phyloP scores from a whole-genome alignment of 306 rosid species.

The Casuarina cunninghamiana region DNA sequence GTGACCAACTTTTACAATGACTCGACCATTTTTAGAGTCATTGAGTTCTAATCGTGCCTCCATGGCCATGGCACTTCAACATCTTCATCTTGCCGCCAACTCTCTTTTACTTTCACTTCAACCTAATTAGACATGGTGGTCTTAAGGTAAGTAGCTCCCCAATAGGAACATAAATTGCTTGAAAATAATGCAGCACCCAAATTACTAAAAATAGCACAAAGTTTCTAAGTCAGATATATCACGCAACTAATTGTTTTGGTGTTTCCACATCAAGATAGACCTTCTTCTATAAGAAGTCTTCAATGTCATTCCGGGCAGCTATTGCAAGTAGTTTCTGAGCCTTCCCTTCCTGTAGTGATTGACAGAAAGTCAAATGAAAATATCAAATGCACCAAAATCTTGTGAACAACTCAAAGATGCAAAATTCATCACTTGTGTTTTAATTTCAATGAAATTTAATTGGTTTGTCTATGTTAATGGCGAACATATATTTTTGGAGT shows the following conservation, averaged over 20 bases:
- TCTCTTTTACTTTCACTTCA: slow-evolving; percentile 65
- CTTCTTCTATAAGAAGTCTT: slow-evolving; percentile 88
- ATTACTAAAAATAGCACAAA: slow-evolving; percentile 8
- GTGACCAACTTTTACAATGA: too few species aligned
- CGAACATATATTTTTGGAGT: too few species aligned
- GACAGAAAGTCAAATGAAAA: slow-evolving; percentile 18
- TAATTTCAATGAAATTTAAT: too few species aligned
- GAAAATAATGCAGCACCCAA: background rate
- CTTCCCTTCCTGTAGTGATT: slow-evolving; percentile 71
- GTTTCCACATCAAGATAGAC: slow-evolving; percentile 78
- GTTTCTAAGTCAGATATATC: background rate
- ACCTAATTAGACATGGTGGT: slow-evolving; percentile 53
- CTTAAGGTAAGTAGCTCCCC: slow-evolving; percentile 24
- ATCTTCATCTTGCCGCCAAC: slow-evolving; percentile 95
- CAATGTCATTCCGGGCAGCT: slow-evolving; percentile 88
- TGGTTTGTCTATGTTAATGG: too few species aligned
- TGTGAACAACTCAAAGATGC: too few species aligned
- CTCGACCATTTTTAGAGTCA: too few species aligned
- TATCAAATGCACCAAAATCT: background rate
- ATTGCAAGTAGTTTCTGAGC: slow-evolving; percentile 93
- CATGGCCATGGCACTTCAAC: slow-evolving; percentile 79
- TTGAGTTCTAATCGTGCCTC: slow-evolving; percentile 64
- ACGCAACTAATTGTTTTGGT: background rate
- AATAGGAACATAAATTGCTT: background rate
- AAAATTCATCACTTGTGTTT: too few species aligned